Evolutionary conservation across 495 filamentous ascomycete species (phyloP).

Genomic region (Neurospora tetrasperma): DNA sequence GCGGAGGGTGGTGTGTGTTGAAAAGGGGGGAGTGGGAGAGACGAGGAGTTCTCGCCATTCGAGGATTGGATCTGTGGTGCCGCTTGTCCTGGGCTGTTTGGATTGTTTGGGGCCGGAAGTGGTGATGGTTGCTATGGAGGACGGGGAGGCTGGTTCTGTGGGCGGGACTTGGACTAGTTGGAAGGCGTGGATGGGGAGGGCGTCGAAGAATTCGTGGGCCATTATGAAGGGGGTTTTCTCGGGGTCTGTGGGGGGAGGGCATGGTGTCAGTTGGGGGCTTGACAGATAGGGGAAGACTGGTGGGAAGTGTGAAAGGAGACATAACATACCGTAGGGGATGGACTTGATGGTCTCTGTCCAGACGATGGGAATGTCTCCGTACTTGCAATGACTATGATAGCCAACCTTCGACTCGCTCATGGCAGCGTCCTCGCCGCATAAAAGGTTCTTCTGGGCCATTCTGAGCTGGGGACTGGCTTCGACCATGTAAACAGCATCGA

Average conservation of each 20-base stretch:
- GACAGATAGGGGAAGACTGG: background rate
- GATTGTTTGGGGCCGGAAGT: conserved; percentile 4
- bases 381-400: conserved; percentile 64
- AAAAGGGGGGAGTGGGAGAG: conserved; percentile 48
- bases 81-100: conserved; percentile 18
- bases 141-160: conserved; percentile 30
- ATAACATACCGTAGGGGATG: conserved; percentile 45
- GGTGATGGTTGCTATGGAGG: conserved; percentile 12
- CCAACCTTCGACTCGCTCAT: conserved; percentile 65
- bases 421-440: conserved; percentile 64
- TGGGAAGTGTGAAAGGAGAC: conserved; percentile 6
- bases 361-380: conserved; percentile 56
- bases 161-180: conserved; percentile 51
- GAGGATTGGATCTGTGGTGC: conserved; percentile 31
- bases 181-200: conserved; percentile 95
- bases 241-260: conserved; percentile 20
- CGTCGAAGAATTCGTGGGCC: conserved; percentile 97
- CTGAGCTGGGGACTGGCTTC: conserved; percentile 75
- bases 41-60: conserved; percentile 89
- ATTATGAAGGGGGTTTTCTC: conserved; percentile 80
- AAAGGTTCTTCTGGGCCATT: conserved; percentile 62
- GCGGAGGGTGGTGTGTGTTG: conserved; percentile 32
- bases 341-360: conserved; percentile 88
- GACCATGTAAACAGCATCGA: conserved; percentile 82
- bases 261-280: background rate